phyloP scores from a whole-genome alignment of 495 filamentous ascomycete genomes.

The Aspergillus cristatus region DNA sequence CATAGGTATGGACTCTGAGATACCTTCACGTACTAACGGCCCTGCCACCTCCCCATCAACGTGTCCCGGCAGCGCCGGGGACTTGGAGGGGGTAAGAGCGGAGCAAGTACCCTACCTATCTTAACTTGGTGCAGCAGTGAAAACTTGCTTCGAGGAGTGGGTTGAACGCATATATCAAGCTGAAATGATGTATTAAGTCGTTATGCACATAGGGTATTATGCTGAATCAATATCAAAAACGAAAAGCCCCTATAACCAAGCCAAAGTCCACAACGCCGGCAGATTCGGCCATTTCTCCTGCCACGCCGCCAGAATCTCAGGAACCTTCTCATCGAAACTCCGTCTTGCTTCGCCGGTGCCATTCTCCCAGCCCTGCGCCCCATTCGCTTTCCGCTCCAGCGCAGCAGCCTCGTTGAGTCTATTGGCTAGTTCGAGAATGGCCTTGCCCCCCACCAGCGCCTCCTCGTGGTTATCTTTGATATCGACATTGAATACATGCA shows the following conservation, averaged over 20 bases:
- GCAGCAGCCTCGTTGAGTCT: slow-evolving; percentile 73
- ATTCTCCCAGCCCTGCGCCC: slow-evolving; percentile 55
- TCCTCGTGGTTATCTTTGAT: slow-evolving; percentile 99
- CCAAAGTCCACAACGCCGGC: slow-evolving; percentile 87
- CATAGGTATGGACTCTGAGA: too few species aligned
- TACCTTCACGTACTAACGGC: too few species aligned
- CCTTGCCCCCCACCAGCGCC: slow-evolving; percentile 79
- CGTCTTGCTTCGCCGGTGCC: slow-evolving; percentile 56
- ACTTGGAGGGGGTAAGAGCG: too few species aligned
- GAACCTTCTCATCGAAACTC: slow-evolving; percentile 88
- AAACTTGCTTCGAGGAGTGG: too few species aligned
- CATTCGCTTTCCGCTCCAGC: slow-evolving; percentile 61
- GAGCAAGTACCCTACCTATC: too few species aligned
- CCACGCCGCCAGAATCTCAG: slow-evolving; percentile 90
- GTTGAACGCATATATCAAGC: too few species aligned
- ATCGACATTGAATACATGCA: slow-evolving; percentile 96
- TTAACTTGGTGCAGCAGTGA: too few species aligned
- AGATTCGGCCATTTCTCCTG: slow-evolving; percentile 89
- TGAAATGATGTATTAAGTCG: too few species aligned
- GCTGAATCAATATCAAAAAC: too few species aligned
- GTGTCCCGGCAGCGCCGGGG: too few species aligned
- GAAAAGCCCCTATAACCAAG: slow-evolving; percentile 62
- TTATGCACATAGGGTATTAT: too few species aligned
- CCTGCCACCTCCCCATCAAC: too few species aligned
- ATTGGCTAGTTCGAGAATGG: slow-evolving; percentile 86